These are phyloP conservation scores for Tuber magnatum DNA, from an alignment of 495 filamentous ascomycete genomes.

Conservation along the genomic window DNA sequence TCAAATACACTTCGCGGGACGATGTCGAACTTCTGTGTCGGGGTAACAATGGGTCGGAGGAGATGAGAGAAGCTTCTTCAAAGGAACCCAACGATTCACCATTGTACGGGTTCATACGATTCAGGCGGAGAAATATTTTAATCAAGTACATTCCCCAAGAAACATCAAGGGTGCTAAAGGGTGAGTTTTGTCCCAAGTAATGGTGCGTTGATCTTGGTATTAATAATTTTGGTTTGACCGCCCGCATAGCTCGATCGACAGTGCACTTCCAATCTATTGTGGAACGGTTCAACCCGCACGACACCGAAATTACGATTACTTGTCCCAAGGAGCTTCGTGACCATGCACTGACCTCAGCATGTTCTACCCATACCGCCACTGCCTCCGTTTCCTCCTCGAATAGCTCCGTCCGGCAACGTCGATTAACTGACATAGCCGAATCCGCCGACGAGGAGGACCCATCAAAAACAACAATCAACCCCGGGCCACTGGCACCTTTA, in stretches of 20 bases:
- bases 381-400: slow-evolving; percentile 80
- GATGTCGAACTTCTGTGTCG: slow-evolving; percentile 70
- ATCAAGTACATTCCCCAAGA: slow-evolving; percentile 88
- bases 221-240: slow-evolving; percentile 11
- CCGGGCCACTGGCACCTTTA: slow-evolving; percentile 24
- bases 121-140: slow-evolving; percentile 80
- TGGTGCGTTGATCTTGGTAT: slow-evolving; percentile 20
- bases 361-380: slow-evolving; percentile 81
- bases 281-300: slow-evolving; percentile 80
- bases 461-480: slow-evolving; percentile 24
- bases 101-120: slow-evolving; percentile 84
- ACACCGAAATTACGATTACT: slow-evolving; percentile 68
- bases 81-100: slow-evolving; percentile 76
- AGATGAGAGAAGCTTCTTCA: slow-evolving; percentile 69
- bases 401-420: slow-evolving; percentile 65
- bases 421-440: slow-evolving; percentile 84
- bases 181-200: slow-evolving; percentile 47
- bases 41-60: slow-evolving; percentile 76
- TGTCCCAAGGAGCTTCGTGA: slow-evolving; percentile 74
- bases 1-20: slow-evolving; percentile 85
- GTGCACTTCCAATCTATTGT: slow-evolving; percentile 85
- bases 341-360: slow-evolving; percentile 76
- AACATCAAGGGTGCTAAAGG: slow-evolving; percentile 82
- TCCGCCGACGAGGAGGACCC: slow-evolving; percentile 63
- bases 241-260: slow-evolving; percentile 67